Percentiles rank a stretch among this genome's conserved stretches.
phyloP scores from a whole-genome alignment of 2,329 filamentous ascomycete species.

The Fusarium clavum region DNA sequence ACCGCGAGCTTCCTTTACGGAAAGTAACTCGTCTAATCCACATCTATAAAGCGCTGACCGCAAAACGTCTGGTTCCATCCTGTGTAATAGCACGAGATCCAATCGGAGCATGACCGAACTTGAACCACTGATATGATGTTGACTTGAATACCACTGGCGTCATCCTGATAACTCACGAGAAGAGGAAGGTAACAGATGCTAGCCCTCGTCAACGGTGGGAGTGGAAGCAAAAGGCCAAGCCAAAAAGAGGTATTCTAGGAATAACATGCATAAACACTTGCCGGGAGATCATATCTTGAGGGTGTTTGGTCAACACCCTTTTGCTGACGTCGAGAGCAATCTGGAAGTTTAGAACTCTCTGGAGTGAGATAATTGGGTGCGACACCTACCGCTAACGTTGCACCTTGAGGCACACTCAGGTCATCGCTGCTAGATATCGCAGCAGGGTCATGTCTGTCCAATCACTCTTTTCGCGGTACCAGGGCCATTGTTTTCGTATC shows the following conservation, averaged over 20 bases:
- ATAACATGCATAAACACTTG: not conserved
- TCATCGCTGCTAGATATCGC: not conserved
- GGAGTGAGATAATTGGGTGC: slow-evolving; percentile 1
- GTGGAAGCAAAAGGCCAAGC: not conserved
- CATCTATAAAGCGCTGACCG: not conserved
- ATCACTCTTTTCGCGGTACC: not conserved
- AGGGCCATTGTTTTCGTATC: slow-evolving; percentile 23
- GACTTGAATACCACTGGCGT: not conserved
- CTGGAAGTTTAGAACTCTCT: slow-evolving; percentile 16
- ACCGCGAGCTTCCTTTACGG: not conserved
- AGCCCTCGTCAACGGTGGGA: not conserved
- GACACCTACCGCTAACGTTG: not conserved
- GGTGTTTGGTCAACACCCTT: slow-evolving; percentile 12
- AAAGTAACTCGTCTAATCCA: not conserved
- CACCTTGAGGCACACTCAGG: not conserved
- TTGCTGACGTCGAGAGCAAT: not conserved
- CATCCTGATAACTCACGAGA: not conserved
- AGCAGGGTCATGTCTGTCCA: not conserved
- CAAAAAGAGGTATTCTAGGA: not conserved
- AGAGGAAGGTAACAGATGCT: slow-evolving; percentile 20
- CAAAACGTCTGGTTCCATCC: not conserved
- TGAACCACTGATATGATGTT: not conserved
- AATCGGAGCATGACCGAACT: not conserved
- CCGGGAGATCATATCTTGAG: not conserved
- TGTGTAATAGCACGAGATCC: not conserved